These are phyloP conservation scores for Cardamine chenopodiifolia DNA, from an alignment of 345 rosid genomes.

Conservation along the genomic window DNA sequence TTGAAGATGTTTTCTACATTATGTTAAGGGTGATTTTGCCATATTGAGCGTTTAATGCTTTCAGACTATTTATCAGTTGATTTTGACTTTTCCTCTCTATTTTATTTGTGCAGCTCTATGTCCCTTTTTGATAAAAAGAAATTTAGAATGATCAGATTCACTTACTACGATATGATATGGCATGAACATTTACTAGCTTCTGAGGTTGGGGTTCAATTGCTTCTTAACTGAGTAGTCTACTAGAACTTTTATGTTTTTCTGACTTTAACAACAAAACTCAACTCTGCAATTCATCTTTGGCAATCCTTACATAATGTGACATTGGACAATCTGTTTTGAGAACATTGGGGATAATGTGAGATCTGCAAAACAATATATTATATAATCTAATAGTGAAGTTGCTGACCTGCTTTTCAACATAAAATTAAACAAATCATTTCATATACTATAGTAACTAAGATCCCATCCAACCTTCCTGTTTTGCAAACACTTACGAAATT, in stretches of 20 bases:
- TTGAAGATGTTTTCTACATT: slow-evolving; percentile 32
- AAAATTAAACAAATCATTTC: neutral
- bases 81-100: neutral
- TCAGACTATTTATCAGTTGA: slow-evolving; percentile 15
- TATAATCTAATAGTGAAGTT: slow-evolving; percentile 9
- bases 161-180: neutral
- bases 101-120: neutral
- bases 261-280: neutral
- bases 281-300: slow-evolving; percentile 41
- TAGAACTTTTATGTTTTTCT: no score
- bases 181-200: no score
- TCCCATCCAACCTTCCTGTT: neutral
- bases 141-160: neutral
- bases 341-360: slow-evolving; percentile 72
- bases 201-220: no score
- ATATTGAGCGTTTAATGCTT: slow-evolving; percentile 21
- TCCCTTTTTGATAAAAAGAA: neutral
- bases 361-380: slow-evolving; percentile 34
- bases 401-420: slow-evolving; percentile 23
- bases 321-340: slow-evolving; percentile 77
- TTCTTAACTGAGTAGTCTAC: neutral
- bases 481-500: neutral
- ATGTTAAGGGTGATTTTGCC: slow-evolving; percentile 11
- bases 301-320: slow-evolving; percentile 58
- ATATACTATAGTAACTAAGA: neutral